These are phyloP conservation scores for Bondarzewia mesenterica DNA, from an alignment of 1,284 basidiomycete genomes.

Conservation along the genomic window DNA sequence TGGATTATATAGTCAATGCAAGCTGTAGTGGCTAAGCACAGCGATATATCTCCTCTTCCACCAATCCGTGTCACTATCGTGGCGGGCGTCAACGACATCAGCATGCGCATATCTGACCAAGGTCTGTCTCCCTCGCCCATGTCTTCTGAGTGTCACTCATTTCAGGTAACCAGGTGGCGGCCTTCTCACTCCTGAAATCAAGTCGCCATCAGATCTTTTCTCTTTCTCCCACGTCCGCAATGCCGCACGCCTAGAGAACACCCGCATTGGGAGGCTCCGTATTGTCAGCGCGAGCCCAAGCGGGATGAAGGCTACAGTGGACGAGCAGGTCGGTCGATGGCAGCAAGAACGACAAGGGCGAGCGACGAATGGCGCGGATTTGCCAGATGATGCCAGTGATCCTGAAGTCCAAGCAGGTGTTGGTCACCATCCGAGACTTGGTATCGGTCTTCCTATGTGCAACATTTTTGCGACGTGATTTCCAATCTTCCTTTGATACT, in stretches of 20 bases:
- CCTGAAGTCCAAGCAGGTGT: conserved; percentile 39
- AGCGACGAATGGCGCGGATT: conserved; percentile 9
- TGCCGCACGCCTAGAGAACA: conserved; percentile 55
- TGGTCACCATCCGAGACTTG: conserved; percentile 55
- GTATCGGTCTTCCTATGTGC: conserved; percentile 79
- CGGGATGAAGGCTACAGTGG: conserved; percentile 68
- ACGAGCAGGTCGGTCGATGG: conserved; percentile 59
- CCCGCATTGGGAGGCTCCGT: conserved; percentile 65
- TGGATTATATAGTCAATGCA: conserved; percentile 48
- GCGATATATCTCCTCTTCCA: conserved; percentile 33
- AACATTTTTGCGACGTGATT: conserved; percentile 74
- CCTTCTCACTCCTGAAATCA: conserved; percentile 42
- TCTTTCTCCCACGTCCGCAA: conserved; percentile 80
- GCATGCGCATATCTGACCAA: conserved; percentile 81
- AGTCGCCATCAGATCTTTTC: conserved; percentile 63
- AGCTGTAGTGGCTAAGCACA: conserved; percentile 49
- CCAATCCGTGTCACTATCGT: conserved; percentile 68
- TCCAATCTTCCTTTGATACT: background rate
- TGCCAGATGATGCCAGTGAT: conserved; percentile 15
- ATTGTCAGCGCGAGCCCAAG: conserved; percentile 49
- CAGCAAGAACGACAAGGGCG: conserved; percentile 21
- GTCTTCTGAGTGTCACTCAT: background rate
- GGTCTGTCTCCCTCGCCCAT: conserved; percentile 30
- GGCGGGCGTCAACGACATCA: conserved; percentile 61
- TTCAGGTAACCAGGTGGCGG: conserved; percentile 52